Conservation (phyloP, 1,284 basidiomycete species). For the Mrakiaceae sp. region DNA sequence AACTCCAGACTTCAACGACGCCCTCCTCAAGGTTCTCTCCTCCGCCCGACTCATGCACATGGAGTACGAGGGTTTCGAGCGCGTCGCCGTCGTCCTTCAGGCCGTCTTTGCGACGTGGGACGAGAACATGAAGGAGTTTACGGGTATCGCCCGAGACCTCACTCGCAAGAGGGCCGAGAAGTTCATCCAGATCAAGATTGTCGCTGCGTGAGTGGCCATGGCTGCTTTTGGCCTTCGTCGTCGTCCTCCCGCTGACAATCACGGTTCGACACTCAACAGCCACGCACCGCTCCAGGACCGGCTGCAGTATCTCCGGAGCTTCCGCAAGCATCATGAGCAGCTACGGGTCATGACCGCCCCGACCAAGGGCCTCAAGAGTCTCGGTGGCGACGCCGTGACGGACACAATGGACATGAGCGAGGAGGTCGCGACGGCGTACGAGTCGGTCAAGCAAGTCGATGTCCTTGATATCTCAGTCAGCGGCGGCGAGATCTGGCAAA, state of each 20-base stretch:
- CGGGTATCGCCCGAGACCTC: conserved; percentile 90
- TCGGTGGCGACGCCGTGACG: conserved; percentile 50
- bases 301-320: conserved; percentile 74
- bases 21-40: conserved; percentile 79
- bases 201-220: conserved; percentile 43
- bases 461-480: conserved; percentile 77
- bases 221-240: no score
- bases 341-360: conserved; percentile 94
- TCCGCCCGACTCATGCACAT: conserved; percentile 84
- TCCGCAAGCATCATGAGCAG: conserved; percentile 96
- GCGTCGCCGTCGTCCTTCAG: conserved; percentile 62
- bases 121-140: conserved; percentile 95
- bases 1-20: conserved; percentile 73
- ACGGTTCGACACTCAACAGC: no score
- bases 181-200: conserved; percentile 96
- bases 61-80: conserved; percentile 87
- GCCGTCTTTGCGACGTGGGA: conserved; percentile 92
- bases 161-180: conserved; percentile 82
- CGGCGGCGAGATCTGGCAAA: conserved; percentile 26
- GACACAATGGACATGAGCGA: conserved; percentile 38
- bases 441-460: conserved; percentile 89
- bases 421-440: conserved; percentile 44
- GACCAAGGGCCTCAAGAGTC: conserved; percentile 61
- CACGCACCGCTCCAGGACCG: conserved; percentile 87
- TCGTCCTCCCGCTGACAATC: no score